Evolutionary conservation across 2,329 filamentous ascomycete species (phyloP), one percentile per base, ranked within the genome.

Genomic region (Claviceps pazoutovae): DNA sequence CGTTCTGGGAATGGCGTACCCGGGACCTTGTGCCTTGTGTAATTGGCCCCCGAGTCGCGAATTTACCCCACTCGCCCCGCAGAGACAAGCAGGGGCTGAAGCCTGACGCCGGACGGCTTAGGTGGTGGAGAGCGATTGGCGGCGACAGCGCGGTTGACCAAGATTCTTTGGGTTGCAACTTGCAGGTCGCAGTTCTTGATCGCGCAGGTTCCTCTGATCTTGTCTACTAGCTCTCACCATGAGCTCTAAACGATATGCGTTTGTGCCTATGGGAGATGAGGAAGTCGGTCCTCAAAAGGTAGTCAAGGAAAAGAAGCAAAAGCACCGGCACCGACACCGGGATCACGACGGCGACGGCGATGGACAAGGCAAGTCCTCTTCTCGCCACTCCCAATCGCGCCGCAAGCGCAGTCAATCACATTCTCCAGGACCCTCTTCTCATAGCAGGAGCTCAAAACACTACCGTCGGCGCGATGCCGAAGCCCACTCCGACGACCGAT

Each of bases 401-500:
- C 62, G 60, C 53, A 57, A 65, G 46, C 61, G 59, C 38, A 62
- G 60, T 47, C 62, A 66, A 51, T 69, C 67, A 2, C 60, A 61
- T 46, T 71, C 70, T 5, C 59, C 64, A 16, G 53, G 47, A 2
- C 53, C 46, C 3, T 57, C 59, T 17, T 63, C 62, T 14, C 58
- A 59, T 8, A 56, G 51, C 34, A 63, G 62, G 30, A 67, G 64
- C 16, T 63, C 69, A 2, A 74, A 71, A 54, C 65, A 69, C 26
- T 71, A 73, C 52, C 69, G 68, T 51, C 71, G 61, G 62, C 65
- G 66, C 63, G 65, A 68, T 56, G 55, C 65, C 57, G 62, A 66
- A 57, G 62, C 53, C 37, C 79, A 86, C 56, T 83, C 84, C 57
- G 84, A 89, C 47, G 84, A 89, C 61, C 74, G 86, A 51, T 94